Conservation (phyloP, 169 alveolate genomes). For the Plasmodium ovale region DNA sequence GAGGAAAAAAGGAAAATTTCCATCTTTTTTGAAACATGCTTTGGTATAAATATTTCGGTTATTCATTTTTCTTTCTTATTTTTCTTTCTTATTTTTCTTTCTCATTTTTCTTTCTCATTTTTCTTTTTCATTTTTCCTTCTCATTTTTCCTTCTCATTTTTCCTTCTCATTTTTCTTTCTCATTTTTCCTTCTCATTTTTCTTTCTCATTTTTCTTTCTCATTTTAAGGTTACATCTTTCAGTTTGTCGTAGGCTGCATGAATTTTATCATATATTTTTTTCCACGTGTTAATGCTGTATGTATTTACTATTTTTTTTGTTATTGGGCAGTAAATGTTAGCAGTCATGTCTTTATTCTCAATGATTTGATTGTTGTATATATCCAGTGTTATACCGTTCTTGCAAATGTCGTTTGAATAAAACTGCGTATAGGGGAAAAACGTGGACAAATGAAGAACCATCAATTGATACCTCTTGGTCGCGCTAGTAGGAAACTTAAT, state of each 20-base stretch:
- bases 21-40: background rate
- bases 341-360: constrained; percentile 73
- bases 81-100: too few species aligned
- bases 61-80: too few species aligned
- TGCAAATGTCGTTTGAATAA: constrained; percentile 42
- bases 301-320: constrained; percentile 68
- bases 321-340: constrained; percentile 67
- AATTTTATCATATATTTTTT: constrained; percentile 46
- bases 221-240: constrained; percentile 32
- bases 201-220: background rate
- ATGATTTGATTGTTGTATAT: constrained; percentile 67
- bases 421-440: constrained; percentile 12
- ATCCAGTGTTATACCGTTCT: constrained; percentile 59
- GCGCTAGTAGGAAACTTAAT: background rate
- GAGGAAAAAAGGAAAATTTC: background rate
- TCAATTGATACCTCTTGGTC: background rate
- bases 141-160: too few species aligned
- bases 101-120: too few species aligned
- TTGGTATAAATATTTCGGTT: too few species aligned
- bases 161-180: too few species aligned
- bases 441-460: background rate
- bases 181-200: background rate
- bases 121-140: too few species aligned
- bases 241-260: constrained; percentile 61
- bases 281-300: constrained; percentile 72